Conservation (phyloP, 306 rosid species). For the Castanea sativa region DNA sequence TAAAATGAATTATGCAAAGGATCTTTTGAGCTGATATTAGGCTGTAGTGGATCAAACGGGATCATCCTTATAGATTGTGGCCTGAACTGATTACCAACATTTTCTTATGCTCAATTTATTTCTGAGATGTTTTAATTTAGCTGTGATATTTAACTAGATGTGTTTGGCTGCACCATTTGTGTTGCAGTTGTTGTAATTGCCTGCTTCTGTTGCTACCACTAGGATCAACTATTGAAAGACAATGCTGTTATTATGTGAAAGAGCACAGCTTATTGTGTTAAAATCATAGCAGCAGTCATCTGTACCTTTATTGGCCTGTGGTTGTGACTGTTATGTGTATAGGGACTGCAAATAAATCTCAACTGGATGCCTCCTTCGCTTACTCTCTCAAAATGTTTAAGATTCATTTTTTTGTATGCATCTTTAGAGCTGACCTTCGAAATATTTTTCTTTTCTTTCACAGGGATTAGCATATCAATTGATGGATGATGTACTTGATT, state of each 20-base stretch:
- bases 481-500: conserved; percentile 93
- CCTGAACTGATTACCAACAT: background rate
- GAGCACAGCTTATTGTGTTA: background rate
- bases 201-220: background rate
- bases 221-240: background rate
- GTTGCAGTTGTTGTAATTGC: background rate
- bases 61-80: background rate
- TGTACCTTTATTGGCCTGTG: background rate
- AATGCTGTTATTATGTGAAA: background rate
- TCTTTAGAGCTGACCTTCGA: background rate
- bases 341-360: background rate
- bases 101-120: background rate
- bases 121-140: background rate
- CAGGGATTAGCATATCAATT: conserved; percentile 97
- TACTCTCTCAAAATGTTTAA: background rate
- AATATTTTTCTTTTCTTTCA: conserved; percentile 16
- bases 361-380: background rate
- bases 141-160: background rate
- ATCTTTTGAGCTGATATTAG: background rate
- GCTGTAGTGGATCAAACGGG: background rate
- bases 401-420: background rate
- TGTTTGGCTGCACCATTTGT: background rate
- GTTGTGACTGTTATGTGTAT: background rate
- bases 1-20: background rate
- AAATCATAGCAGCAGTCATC: background rate